Evolutionary conservation across 2,329 filamentous ascomycete genomes (phyloP).

Genomic region (Fusarium pseudograminearum): DNA sequence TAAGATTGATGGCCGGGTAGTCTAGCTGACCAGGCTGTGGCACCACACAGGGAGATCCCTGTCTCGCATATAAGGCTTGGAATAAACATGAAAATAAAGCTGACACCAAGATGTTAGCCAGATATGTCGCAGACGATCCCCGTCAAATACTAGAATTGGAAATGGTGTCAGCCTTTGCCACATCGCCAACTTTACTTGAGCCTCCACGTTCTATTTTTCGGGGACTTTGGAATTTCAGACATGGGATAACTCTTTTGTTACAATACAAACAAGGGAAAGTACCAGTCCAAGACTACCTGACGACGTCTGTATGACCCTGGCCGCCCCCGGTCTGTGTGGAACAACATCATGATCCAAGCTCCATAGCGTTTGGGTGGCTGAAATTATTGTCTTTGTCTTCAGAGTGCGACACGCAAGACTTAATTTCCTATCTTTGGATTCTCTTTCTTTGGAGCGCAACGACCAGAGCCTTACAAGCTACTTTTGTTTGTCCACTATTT

Average conservation of each 20-base stretch:
- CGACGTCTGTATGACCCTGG: background rate
- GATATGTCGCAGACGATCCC: background rate
- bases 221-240: background rate
- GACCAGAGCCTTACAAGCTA: background rate
- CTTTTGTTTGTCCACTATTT: background rate
- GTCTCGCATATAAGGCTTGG: conserved; percentile 9
- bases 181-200: conserved; percentile 4
- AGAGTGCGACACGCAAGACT: background rate
- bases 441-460: background rate
- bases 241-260: background rate
- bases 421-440: background rate
- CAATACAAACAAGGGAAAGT: background rate
- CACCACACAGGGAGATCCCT: conserved; percentile 4
- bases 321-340: background rate
- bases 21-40: conserved; percentile 1
- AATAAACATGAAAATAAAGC: conserved; percentile 16
- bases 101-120: background rate
- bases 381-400: conserved; percentile 4
- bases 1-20: background rate
- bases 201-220: background rate
- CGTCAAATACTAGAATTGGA: background rate
- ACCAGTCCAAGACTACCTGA: too few species aligned
- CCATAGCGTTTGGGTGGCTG: conserved; percentile 2
- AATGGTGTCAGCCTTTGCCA: background rate
- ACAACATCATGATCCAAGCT: background rate